These are phyloP conservation scores for Arachis monticola DNA, from an alignment of 331 rosid genomes.

Conservation along the genomic window DNA sequence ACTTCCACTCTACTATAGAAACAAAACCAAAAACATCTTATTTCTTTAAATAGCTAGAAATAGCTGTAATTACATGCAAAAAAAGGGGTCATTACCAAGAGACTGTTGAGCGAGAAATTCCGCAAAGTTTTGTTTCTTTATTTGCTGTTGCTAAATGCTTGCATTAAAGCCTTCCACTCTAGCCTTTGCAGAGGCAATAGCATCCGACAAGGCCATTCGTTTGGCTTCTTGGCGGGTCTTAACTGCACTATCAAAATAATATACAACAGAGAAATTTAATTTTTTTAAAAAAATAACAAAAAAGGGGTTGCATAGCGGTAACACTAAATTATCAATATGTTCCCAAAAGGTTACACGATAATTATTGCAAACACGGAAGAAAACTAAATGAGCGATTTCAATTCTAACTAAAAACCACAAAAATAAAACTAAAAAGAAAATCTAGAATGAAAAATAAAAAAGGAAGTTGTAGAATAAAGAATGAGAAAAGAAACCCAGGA, in stretches of 20 bases:
- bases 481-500: constrained; percentile 46
- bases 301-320: not conserved
- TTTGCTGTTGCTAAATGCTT: constrained; percentile 50
- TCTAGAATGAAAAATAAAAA: not conserved
- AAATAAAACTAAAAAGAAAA: not conserved
- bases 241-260: constrained; percentile 42
- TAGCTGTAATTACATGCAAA: constrained; percentile 1
- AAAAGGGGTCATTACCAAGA: constrained; percentile 48
- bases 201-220: constrained; percentile 69
- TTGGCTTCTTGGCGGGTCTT: constrained; percentile 86
- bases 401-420: constrained; percentile 2
- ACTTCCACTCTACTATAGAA: not conserved
- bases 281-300: not conserved
- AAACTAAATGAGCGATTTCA: not conserved
- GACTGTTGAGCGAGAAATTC: constrained; percentile 55
- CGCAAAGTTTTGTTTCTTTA: constrained; percentile 57
- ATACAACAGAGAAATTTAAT: too few relatives aligned
- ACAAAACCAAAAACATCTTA: constrained; percentile 5
- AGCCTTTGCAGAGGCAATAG: constrained; percentile 62
- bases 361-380: not conserved
- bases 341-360: not conserved
- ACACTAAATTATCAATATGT: not conserved
- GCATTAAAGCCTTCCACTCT: constrained; percentile 57
- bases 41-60: not conserved
- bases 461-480: too few relatives aligned